Percentiles rank a stretch among this genome's conserved stretches.
These are phyloP conservation scores for Panaeolus cyanescens DNA, from an alignment of 768 basidiomycete species.

Conservation along the genomic window DNA sequence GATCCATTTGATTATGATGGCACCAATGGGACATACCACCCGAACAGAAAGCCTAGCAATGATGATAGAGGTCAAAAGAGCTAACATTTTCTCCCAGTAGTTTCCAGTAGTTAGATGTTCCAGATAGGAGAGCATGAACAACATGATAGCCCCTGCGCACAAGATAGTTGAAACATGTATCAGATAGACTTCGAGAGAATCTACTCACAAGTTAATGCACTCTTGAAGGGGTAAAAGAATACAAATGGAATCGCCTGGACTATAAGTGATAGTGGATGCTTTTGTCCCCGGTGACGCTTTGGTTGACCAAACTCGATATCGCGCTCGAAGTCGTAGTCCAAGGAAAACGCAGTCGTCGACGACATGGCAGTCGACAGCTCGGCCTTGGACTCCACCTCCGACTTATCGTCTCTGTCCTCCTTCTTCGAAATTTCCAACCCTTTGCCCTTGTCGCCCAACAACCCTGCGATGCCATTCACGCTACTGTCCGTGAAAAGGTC, in stretches of 20 bases:
- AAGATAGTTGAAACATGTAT: not conserved
- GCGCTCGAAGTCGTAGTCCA: conserved; percentile 30
- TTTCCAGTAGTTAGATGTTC: conserved; percentile 24
- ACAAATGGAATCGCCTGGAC: conserved; percentile 42
- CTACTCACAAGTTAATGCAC: conserved; percentile 40
- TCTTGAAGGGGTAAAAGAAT: conserved; percentile 48
- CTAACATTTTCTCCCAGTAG: conserved; percentile 36
- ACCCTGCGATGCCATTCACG: conserved; percentile 38
- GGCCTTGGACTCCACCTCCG: conserved; percentile 1
- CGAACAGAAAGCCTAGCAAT: conserved; percentile 34
- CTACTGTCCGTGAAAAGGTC: conserved; percentile 44
- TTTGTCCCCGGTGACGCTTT: conserved; percentile 26
- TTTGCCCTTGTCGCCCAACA: conserved; percentile 29
- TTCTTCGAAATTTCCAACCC: not conserved
- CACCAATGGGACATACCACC: conserved; percentile 36
- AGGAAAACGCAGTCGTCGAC: conserved; percentile 22
- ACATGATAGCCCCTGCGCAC: conserved; percentile 37
- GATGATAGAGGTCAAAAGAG: conserved; percentile 35
- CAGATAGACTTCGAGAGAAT: not conserved
- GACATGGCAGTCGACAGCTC: conserved; percentile 10
- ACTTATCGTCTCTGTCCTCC: not conserved
- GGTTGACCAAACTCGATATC: conserved; percentile 23
- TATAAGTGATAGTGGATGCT: conserved; percentile 38
- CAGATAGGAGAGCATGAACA: conserved; percentile 38
- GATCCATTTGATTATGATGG: conserved; percentile 48